Conservation (phyloP, 2,329 filamentous ascomycete species). For the Phyllosticta citriasiana region DNA sequence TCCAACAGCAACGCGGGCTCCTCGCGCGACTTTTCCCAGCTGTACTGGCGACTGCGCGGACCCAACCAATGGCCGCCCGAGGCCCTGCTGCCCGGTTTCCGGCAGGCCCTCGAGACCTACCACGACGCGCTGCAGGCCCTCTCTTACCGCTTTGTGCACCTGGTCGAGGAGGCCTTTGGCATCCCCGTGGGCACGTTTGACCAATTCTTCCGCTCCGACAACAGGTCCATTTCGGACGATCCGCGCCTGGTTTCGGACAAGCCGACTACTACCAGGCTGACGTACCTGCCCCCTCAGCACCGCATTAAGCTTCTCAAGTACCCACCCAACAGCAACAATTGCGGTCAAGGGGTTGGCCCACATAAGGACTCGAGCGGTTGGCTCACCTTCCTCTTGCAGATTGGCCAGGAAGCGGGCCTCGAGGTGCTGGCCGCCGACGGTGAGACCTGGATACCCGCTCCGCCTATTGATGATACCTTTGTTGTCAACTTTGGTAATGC, state of each 20-base stretch:
- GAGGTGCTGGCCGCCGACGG: slow-evolving; percentile 42
- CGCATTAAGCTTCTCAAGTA: slow-evolving; percentile 51
- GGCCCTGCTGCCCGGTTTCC: slow-evolving; percentile 21
- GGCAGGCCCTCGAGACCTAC: slow-evolving; percentile 32
- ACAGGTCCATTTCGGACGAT: neutral
- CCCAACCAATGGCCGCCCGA: slow-evolving; percentile 30
- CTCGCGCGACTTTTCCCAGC: slow-evolving; percentile 28
- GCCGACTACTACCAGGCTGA: neutral
- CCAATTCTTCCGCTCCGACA: slow-evolving; percentile 36
- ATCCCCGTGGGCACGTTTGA: slow-evolving; percentile 40
- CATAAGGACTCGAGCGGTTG: slow-evolving; percentile 55
- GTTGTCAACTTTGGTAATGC: slow-evolving; percentile 52
- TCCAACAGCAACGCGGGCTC: slow-evolving; percentile 14
- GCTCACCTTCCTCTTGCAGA: slow-evolving; percentile 55
- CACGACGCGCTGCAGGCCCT: slow-evolving; percentile 42
- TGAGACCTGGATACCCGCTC: slow-evolving; percentile 40
- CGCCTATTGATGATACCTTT: slow-evolving; percentile 39
- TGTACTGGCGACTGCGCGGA: slow-evolving; percentile 33
- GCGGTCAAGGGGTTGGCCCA: slow-evolving; percentile 47
- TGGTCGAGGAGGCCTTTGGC: slow-evolving; percentile 46
- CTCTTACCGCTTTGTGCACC: slow-evolving; percentile 44
- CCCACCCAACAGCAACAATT: slow-evolving; percentile 23
- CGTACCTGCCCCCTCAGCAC: slow-evolving; percentile 37
- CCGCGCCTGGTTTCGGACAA: neutral
- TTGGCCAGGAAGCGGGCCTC: slow-evolving; percentile 43